These are phyloP conservation scores for Limnomonas spitsbergensis DNA, from an alignment of 139 green algal genomes.

Conservation along the genomic window DNA sequence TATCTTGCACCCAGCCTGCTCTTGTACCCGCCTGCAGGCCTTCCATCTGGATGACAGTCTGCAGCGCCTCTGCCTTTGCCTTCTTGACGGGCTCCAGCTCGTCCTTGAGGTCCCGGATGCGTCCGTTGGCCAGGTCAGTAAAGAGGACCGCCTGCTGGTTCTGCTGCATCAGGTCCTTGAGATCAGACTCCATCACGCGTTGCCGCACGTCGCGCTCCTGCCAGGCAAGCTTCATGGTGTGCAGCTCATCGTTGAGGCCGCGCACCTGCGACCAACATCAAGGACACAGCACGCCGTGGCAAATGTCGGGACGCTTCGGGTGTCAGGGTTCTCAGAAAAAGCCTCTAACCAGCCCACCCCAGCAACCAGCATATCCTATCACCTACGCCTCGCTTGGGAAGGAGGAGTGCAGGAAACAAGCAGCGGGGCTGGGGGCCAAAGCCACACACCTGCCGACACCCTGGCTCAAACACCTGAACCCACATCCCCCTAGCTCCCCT, in stretches of 20 bases:
- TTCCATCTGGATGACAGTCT: constrained; percentile 5
- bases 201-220: constrained; percentile 34
- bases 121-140: constrained; percentile 29
- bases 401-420: too few relatives aligned
- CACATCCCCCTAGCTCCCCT: too few relatives aligned
- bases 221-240: constrained; percentile 38
- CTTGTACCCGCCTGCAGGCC: background rate
- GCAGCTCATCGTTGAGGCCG: constrained; percentile 31
- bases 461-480: too few relatives aligned
- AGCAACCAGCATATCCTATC: too few relatives aligned
- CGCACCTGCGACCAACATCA: constrained; percentile 30
- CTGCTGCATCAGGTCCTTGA: background rate
- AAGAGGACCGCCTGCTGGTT: constrained; percentile 25
- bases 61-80: background rate
- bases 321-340: too few relatives aligned
- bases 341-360: too few relatives aligned
- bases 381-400: too few relatives aligned
- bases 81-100: constrained; percentile 31
- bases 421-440: too few relatives aligned
- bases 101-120: constrained; percentile 29
- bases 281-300: too few relatives aligned
- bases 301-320: too few relatives aligned
- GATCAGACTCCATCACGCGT: constrained; percentile 25
- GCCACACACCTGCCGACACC: too few relatives aligned
- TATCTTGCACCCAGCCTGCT: too few relatives aligned